Percentiles rank a stretch among this genome's conserved stretches.
These are phyloP conservation scores for Thuja plicata DNA, from an alignment of 83 land plant genomes.

Conservation along the genomic window DNA sequence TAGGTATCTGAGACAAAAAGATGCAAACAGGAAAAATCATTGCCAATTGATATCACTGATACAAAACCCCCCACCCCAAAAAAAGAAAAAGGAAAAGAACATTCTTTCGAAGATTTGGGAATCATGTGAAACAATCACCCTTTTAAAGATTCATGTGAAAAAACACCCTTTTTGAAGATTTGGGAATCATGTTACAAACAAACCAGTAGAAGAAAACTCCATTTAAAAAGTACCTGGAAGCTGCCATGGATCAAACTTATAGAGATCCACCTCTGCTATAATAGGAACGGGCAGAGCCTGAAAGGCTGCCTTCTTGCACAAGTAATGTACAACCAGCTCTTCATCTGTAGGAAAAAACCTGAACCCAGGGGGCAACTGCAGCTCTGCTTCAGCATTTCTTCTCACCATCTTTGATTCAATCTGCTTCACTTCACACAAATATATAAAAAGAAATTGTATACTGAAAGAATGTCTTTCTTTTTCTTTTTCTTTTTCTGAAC, in stretches of 20 bases:
- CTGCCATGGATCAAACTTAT: conserved; percentile 37
- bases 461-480: not conserved
- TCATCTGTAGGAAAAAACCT: conserved; percentile 68
- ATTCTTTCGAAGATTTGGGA: too few relatives aligned
- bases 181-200: not conserved
- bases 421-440: not conserved
- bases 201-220: not conserved
- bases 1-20: too few relatives aligned
- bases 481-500: too few relatives aligned
- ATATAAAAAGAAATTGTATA: too few relatives aligned
- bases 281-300: conserved; percentile 19
- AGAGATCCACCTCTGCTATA: conserved; percentile 37
- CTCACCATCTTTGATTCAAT: not conserved
- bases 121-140: not conserved
- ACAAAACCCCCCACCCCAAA: not conserved
- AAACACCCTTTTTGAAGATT: not conserved
- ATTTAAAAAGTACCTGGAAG: conserved; percentile 23
- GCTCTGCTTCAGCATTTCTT: conserved; percentile 22
- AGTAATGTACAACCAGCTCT: conserved; percentile 49
- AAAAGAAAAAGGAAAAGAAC: too few relatives aligned
- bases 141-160: not conserved
- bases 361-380: conserved; percentile 54
- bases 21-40: too few relatives aligned
- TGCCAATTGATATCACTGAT: too few relatives aligned
- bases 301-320: conserved; percentile 34